Base-by-base conservation (phyloP, 805 yeast genomes). In the Zygosaccharomyces bailii region DNA sequence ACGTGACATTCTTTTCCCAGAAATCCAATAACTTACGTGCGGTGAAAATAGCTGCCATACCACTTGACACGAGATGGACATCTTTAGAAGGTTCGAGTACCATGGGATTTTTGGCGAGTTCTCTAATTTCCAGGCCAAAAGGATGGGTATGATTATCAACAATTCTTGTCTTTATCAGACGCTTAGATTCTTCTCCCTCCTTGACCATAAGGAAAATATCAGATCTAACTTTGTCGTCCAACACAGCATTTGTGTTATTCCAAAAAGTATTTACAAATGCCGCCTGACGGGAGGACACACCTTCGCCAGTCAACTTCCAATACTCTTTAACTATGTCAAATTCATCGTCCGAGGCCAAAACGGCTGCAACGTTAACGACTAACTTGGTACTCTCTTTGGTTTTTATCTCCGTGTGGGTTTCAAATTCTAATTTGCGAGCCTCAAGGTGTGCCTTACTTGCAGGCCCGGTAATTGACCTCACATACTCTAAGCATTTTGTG, bases 31-130 rank as follows among this genome's bases (percentile, higher is more conserved):
- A 24, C 46, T 74, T 73, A 59, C 89, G 96, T 1, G 95, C 84
- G 48, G 75, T 72, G 71, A 82, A 90, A 27, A 89, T 86, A 1
- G 93, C 71, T 7, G 95, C 80, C 96, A 89, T 89, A 11, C 97
- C 97, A 1, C 88, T 70, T 13, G 95, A 89, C 54, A 73, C 86
- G 40, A 90, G 69, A 60, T 76, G 85, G 2, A 89, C 91, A 54
- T 87, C 89, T 23, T 77, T 69, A 35, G 73, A 25, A 4, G 52
- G 42, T 23, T 43, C 30, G 21, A 44, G 30, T 5, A 10, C 75
- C 16, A 79, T 66, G 39, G 75, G 8, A 32, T 2, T 21, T 21
- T 9, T 9, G 25, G 8, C 9, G 5, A 21, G 9, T 11, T 20
- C 27, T 31, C 31, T 29, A 4, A 29, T 29, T n/a, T 16, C 37